These are phyloP conservation scores for Penicillium sp. DNA, from an alignment of 2,329 filamentous ascomycete genomes.

Conservation along the genomic window DNA sequence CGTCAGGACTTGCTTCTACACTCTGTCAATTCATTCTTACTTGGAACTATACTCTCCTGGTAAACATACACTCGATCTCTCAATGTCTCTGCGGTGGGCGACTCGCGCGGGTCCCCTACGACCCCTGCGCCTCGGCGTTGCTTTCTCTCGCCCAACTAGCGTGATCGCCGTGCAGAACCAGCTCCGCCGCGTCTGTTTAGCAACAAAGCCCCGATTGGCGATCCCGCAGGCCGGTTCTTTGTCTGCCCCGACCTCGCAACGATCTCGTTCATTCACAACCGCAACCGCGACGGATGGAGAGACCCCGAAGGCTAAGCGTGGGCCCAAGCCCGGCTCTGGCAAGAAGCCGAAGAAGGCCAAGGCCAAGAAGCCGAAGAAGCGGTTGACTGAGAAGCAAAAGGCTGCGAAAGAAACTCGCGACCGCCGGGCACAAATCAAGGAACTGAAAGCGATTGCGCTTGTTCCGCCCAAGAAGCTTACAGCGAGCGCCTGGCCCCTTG, in stretches of 20 bases:
- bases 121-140: conserved; percentile 25
- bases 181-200: conserved; percentile 25
- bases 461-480: conserved; percentile 36
- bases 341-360: conserved; percentile 9
- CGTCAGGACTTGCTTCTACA: conserved; percentile 19
- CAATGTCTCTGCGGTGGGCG: conserved; percentile 33
- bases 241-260: conserved; percentile 12
- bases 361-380: conserved; percentile 26
- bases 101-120: conserved; percentile 31
- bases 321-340: neutral
- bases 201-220: conserved; percentile 13
- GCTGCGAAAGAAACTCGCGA: conserved; percentile 30
- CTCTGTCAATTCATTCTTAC: neutral
- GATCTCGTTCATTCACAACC: conserved; percentile 20
- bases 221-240: conserved; percentile 11
- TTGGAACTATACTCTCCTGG: neutral
- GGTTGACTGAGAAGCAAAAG: conserved; percentile 29
- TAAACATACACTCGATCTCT: neutral
- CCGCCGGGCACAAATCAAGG: conserved; percentile 28
- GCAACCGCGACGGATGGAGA: neutral
- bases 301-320: neutral
- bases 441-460: conserved; percentile 34
- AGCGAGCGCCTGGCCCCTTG: conserved; percentile 20
- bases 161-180: conserved; percentile 26
- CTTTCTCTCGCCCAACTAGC: conserved; percentile 24